Evolutionary conservation across 495 filamentous ascomycete genomes (phyloP), one percentile per base, ranked within the genome.

Genomic region (Xylaria sp.): DNA sequence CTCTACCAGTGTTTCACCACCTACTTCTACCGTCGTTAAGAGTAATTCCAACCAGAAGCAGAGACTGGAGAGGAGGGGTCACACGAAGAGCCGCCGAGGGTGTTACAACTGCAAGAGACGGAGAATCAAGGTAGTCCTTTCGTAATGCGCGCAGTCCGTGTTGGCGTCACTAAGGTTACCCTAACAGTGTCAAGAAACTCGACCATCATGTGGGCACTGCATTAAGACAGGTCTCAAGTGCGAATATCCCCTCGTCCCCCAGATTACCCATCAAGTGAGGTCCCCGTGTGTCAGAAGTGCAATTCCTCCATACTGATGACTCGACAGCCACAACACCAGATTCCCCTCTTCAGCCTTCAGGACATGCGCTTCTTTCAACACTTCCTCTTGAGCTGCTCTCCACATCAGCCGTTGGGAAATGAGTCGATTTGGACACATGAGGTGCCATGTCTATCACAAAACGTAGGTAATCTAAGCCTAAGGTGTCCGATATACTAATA

Each of bases 281-380:
- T 35, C 31, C n/a, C n/a, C 29, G 19, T 7, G 48, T 52, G 58
- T 53, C 31, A 33, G 37, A 14, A 61, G 17, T 21, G 3, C 11
- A 41, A 17, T 62, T 26, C 46, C 24, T 26, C 41, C 53, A 66
- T 58, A 59, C 46, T 62, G 72, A 65, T 35, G 66, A 55, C 58
- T 40, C 44, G 43, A 44, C 33, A 85, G 80, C 83, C 83, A 0
- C 80, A 81, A 37, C 76, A 82, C 50, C 81, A 82, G 29, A 74
- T 82, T 37, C 84, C 85, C 24, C 73, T 86, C 0, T 89, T 89
- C 76, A 85, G 82, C 44, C 78, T 85, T 21, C 80, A 86, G 26
- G 88, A 90, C 76, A 86, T 91, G 77, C 84, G 88, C 61, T 85
- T 90, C 72, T 90, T 90, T 77, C 87, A 91, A 76, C 86, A 90